Conservation (phyloP, 805 yeast genomes). For the Kodamaea hsintzibuensis region DNA sequence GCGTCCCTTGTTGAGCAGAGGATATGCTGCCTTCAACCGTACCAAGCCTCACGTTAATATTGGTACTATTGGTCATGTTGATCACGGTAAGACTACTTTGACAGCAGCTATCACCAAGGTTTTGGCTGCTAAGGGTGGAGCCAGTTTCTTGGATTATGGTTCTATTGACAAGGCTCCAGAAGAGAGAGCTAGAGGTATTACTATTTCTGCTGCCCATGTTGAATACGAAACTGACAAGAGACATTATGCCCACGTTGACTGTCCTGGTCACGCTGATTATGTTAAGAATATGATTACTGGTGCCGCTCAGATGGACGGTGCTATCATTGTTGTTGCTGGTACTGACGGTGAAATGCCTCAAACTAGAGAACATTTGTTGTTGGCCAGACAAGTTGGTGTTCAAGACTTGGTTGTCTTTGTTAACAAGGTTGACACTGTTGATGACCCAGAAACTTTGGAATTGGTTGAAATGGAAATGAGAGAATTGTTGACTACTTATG, state of each 20-base stretch:
- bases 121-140: slow-evolving; percentile 85
- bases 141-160: slow-evolving; percentile 88
- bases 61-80: slow-evolving; percentile 99
- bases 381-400: slow-evolving; percentile 99
- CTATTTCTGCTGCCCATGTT: slow-evolving; percentile 96
- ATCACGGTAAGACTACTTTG: slow-evolving; percentile 97
- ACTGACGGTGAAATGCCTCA: slow-evolving; percentile 99
- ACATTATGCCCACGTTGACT: slow-evolving; percentile 97
- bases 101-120: slow-evolving; percentile 99
- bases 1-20: slow-evolving; percentile 34
- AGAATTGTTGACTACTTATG: slow-evolving; percentile 85
- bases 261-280: slow-evolving; percentile 99
- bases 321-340: slow-evolving; percentile 98
- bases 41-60: slow-evolving; percentile 94
- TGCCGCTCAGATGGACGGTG: slow-evolving; percentile 99
- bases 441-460: slow-evolving; percentile 99
- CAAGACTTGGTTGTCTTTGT: slow-evolving; percentile 96
- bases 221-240: slow-evolving; percentile 94
- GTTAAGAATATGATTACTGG: slow-evolving; percentile 99
- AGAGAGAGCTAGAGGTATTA: slow-evolving; percentile 99
- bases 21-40: slow-evolving; percentile 82
- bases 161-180: slow-evolving; percentile 97
- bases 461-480: slow-evolving; percentile 99
- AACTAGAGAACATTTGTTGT: slow-evolving; percentile 96
- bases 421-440: slow-evolving; percentile 96